phyloP scores from a whole-genome alignment of 1,284 basidiomycete genomes.

The Cryptococcus sp. region DNA sequence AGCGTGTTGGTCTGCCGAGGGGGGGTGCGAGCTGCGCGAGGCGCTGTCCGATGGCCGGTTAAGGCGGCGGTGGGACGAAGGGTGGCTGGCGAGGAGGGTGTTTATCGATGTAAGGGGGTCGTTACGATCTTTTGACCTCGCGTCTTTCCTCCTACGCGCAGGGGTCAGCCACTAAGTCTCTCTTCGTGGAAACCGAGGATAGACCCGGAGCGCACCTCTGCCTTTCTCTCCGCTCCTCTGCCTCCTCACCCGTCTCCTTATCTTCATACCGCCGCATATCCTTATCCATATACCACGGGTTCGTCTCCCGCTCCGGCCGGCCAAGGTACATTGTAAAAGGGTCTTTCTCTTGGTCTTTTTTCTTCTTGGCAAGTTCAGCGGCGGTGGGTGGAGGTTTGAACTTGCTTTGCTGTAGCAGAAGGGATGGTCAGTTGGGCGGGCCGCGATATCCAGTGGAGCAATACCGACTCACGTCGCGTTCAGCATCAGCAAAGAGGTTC shows the following conservation, averaged over 20 bases:
- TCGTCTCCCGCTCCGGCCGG: constrained; percentile 48
- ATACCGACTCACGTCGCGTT: constrained; percentile 32
- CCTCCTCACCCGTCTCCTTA: constrained; percentile 41
- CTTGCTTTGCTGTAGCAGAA: not conserved
- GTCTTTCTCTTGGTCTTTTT: constrained; percentile 43
- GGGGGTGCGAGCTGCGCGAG: constrained; percentile 18
- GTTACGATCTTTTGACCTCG: constrained; percentile 34
- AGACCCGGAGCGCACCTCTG: constrained; percentile 28
- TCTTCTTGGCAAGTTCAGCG: constrained; percentile 36
- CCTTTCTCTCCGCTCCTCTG: constrained; percentile 38
- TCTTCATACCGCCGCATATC: constrained; percentile 46
- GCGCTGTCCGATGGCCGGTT: constrained; percentile 6
- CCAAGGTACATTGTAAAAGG: constrained; percentile 50
- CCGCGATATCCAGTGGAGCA: not conserved
- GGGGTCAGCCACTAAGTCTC: not conserved
- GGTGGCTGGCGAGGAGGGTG: constrained; percentile 4
- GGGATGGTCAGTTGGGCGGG: not conserved
- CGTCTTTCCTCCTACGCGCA: constrained; percentile 42
- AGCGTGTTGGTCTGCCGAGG: constrained; percentile 23
- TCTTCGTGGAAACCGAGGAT: not conserved
- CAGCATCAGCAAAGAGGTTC: constrained; percentile 49
- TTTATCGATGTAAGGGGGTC: constrained; percentile 39
- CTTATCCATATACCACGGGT: constrained; percentile 50
- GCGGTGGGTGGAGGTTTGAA: constrained; percentile 23
- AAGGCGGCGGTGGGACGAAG: not conserved